A percentile compares a stretch with the other conserved stretches of the same genome.
phyloP scores from a whole-genome alignment of 331 rosid genomes.

The Erythrophleum ivorense region DNA sequence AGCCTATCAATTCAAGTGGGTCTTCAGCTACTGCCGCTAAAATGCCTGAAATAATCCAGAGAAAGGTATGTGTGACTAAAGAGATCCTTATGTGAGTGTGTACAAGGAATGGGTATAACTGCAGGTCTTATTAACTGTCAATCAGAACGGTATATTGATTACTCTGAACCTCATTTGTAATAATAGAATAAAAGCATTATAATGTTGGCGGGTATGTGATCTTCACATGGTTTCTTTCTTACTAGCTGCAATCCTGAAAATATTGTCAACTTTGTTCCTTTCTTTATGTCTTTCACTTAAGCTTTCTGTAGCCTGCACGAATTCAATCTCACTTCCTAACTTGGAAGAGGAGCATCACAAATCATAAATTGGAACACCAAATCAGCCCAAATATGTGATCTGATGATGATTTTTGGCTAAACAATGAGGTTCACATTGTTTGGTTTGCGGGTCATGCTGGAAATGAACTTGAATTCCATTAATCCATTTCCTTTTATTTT shows the following conservation, averaged over 20 bases:
- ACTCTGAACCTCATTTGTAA: constrained; percentile 29
- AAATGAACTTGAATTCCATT: background rate
- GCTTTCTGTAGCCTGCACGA: constrained; percentile 17
- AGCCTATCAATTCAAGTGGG: constrained; percentile 64
- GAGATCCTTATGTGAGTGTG: constrained; percentile 24
- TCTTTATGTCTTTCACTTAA: background rate
- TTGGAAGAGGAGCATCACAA: background rate
- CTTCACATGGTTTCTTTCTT: background rate
- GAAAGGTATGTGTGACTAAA: constrained; percentile 64
- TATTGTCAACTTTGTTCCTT: constrained; percentile 22
- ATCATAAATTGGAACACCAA: background rate
- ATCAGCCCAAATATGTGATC: background rate
- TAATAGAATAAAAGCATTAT: background rate
- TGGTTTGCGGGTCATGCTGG: background rate
- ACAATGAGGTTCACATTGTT: background rate
- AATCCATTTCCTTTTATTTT: background rate
- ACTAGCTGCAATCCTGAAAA: constrained; percentile 9
- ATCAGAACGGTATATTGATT: constrained; percentile 30
- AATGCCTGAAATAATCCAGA: constrained; percentile 88
- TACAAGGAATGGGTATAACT: constrained; percentile 30
- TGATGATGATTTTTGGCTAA: constrained; percentile 4
- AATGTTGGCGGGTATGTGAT: constrained; percentile 22
- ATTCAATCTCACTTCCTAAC: constrained; percentile 7
- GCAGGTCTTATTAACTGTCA: constrained; percentile 30
- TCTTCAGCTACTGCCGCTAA: constrained; percentile 62